These are phyloP conservation scores for Populus ilicifolia DNA, from an alignment of 345 rosid genomes.

Conservation along the genomic window DNA sequence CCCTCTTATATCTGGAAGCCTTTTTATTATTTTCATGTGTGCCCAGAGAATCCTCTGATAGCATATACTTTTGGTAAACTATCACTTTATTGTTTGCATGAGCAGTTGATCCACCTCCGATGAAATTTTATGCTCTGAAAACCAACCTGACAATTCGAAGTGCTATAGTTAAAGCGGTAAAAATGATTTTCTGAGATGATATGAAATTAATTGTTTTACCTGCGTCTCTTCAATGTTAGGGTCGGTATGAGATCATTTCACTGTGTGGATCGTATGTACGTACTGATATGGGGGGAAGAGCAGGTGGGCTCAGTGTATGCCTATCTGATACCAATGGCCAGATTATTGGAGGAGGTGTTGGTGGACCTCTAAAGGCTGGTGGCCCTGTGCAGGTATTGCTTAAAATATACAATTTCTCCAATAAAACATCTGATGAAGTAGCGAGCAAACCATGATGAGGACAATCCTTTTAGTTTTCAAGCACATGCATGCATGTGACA, in stretches of 20 bases:
- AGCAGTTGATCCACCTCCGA: background rate
- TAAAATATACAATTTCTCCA: background rate
- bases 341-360: constrained; percentile 89
- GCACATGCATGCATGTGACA: background rate
- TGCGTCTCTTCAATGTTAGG: constrained; percentile 40
- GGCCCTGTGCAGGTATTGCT: constrained; percentile 83
- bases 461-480: background rate
- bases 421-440: background rate
- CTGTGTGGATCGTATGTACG: constrained; percentile 81
- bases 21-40: background rate
- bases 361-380: constrained; percentile 75
- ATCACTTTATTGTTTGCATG: background rate
- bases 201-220: background rate
- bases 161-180: background rate
- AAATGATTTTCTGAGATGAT: background rate
- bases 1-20: background rate
- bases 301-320: constrained; percentile 84
- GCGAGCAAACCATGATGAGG: background rate
- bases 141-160: background rate
- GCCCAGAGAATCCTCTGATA: background rate
- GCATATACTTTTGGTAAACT: background rate
- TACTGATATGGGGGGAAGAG: constrained; percentile 66
- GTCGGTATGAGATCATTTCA: constrained; percentile 78
- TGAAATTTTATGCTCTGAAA: background rate
- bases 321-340: constrained; percentile 69